Evolutionary conservation across 208 protist species (phyloP).

Genomic region (Leishmania mexicana): DNA sequence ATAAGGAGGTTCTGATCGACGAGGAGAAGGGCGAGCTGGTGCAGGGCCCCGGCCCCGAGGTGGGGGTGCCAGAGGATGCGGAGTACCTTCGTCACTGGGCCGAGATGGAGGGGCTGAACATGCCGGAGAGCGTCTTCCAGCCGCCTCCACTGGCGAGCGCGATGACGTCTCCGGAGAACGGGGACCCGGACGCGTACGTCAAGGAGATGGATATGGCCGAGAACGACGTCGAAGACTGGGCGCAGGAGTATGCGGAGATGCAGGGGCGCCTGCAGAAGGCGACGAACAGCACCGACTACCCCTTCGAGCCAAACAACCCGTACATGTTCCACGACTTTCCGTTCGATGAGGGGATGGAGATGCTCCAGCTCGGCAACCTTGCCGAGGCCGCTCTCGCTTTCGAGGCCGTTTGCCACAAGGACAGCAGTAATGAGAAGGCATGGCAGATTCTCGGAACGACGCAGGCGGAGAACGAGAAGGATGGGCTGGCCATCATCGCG

Average conservation of each 20-base stretch:
- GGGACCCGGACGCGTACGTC: slow-evolving; percentile 16
- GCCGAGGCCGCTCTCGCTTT: slow-evolving; percentile 89
- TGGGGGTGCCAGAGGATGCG: slow-evolving; percentile 50
- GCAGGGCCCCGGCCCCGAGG: slow-evolving; percentile 66
- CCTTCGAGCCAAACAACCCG: slow-evolving; percentile 89
- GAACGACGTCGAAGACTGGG: slow-evolving; percentile 73
- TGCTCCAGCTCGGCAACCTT: slow-evolving; percentile 78
- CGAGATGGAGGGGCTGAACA: slow-evolving; percentile 49
- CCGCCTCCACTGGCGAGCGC: slow-evolving; percentile 16
- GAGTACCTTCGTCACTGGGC: slow-evolving; percentile 63
- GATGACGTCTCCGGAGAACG: not conserved
- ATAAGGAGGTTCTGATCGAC: slow-evolving; percentile 78
- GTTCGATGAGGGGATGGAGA: slow-evolving; percentile 71
- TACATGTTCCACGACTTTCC: slow-evolving; percentile 82
- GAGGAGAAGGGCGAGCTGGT: slow-evolving; percentile 79
- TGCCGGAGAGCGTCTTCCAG: slow-evolving; percentile 53
- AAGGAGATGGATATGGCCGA: slow-evolving; percentile 36
- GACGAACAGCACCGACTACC: slow-evolving; percentile 83
- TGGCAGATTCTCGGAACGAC: slow-evolving; percentile 84
- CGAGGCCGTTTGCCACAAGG: slow-evolving; percentile 86
- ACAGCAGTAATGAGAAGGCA: slow-evolving; percentile 65
- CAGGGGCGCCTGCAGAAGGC: slow-evolving; percentile 45
- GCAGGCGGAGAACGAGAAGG: slow-evolving; percentile 93
- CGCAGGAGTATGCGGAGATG: slow-evolving; percentile 74
- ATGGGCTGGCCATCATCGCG: slow-evolving; percentile 83